Base-by-base conservation (phyloP, 1,139 yeast species). In the Lodderomyces theae region DNA sequence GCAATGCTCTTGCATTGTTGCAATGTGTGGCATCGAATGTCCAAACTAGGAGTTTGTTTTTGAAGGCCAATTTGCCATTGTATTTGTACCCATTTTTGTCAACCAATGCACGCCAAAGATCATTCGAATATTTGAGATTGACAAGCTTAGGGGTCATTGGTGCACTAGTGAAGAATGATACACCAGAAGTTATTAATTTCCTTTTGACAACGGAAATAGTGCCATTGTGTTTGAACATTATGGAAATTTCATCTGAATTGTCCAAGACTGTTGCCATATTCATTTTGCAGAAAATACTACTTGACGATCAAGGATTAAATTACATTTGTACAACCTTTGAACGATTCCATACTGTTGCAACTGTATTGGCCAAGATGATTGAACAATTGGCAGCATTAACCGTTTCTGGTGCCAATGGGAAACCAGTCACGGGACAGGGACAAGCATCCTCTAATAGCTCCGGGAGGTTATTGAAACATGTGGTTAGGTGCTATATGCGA, bases 21-120 rank as follows among this genome's bases (percentile, higher is more conserved):
- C 98, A 92, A 61, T 92, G 98, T 64, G 96, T 92, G 38, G 98
- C 98, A 2, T 86, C 96, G 0, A 96, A 92, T 58, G 82, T 84
- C 34, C 95, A 87, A 51, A 92, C 97, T 0, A 79, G 96, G 57
- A 82, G 81, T 21, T 74, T 84, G 42, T 90, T 92, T 53, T 69
- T 92, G 47, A 83, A 80, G 58, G 97, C 97, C 1, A 96, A 92
- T 55, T 80, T 92, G 44, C 97, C 97, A 33, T 72, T 92, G 42
- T 92, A 89, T 56, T 72, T 92, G 46, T 92, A 92, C 62, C 98
- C 98, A 17, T 92, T 92, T 56, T 74, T 92, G 58, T 88, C 89
- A 53, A 90, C 97, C 4, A 86, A 87, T 48, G 87, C 96, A 32
- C 84, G 92, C 57, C 90, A 89, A 51, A 75, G 96, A 51, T 87